Evolutionary conservation across 495 filamentous ascomycete species (phyloP).

Genomic region (Aspergillus homomorphus): DNA sequence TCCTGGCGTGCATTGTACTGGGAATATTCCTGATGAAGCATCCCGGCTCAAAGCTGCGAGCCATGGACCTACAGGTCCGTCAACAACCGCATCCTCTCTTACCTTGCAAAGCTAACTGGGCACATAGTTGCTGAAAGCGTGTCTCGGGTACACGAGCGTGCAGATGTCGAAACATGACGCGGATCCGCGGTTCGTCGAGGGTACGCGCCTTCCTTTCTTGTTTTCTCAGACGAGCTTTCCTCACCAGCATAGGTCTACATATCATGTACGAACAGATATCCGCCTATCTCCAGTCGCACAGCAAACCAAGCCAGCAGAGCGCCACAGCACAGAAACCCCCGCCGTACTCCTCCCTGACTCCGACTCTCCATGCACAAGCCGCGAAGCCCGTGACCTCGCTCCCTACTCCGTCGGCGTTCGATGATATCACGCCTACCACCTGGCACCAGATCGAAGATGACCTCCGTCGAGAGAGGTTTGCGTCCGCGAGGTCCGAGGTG

Average conservation of each 20-base stretch:
- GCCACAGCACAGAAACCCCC: neutral
- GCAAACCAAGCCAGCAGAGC: neutral
- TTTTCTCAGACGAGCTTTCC: too few relatives aligned
- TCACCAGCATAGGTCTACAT: neutral
- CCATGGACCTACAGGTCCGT: constrained; percentile 15
- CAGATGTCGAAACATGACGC: constrained; percentile 6
- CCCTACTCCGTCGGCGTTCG: too few relatives aligned
- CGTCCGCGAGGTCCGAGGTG: too few relatives aligned
- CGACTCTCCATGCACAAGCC: neutral
- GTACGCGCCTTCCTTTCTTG: neutral
- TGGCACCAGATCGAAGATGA: too few relatives aligned
- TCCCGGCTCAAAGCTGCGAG: constrained; percentile 1
- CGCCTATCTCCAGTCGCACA: neutral
- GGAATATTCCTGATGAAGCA: constrained; percentile 18
- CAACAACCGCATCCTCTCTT: too few relatives aligned
- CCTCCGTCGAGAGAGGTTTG: too few relatives aligned
- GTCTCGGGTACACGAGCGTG: constrained; percentile 6
- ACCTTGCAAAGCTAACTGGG: neutral
- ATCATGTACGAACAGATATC: constrained; percentile 11
- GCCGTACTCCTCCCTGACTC: neutral
- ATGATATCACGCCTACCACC: too few relatives aligned
- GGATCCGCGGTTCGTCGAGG: constrained; percentile 7
- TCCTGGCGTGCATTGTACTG: constrained; percentile 14
- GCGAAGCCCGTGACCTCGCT: too few relatives aligned
- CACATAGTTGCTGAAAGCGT: constrained; percentile 10